Evolutionary conservation across 2,329 filamentous ascomycete genomes (phyloP).

Genomic region (Coniochaeta hoffmannii): DNA sequence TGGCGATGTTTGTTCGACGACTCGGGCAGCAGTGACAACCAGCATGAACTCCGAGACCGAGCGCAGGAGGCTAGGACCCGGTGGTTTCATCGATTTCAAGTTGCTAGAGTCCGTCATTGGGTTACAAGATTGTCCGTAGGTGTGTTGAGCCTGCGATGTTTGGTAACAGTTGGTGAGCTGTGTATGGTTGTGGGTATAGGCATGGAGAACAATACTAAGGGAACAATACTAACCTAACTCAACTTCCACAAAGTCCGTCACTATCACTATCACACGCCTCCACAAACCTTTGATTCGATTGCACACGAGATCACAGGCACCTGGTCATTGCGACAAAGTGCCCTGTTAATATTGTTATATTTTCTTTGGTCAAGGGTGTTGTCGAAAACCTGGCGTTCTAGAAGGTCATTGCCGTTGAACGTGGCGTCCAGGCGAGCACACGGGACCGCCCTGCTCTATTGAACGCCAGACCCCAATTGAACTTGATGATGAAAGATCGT

Average conservation of each 20-base stretch:
- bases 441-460: not conserved
- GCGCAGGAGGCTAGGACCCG: not conserved
- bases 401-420: not conserved
- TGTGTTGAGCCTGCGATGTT: no score
- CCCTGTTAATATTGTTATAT: not conserved
- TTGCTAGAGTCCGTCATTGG: not conserved
- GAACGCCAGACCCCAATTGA: not conserved
- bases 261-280: constrained; percentile 1
- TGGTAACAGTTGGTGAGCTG: not conserved
- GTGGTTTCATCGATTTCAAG: not conserved
- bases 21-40: not conserved
- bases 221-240: constrained; percentile 9
- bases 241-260: not conserved
- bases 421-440: not conserved
- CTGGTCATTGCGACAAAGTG: not conserved
- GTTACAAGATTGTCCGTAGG: not conserved
- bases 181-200: not conserved
- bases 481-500: not conserved
- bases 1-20: not conserved
- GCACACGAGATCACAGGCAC: not conserved
- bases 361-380: not conserved
- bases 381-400: not conserved
- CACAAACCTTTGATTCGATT: not conserved
- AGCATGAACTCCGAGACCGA: not conserved
- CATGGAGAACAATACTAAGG: constrained; percentile 11